A percentile compares a stretch with the other conserved stretches of the same genome.
These are phyloP conservation scores for Phoenix dactylifera DNA, from an alignment of 176 grass and related monocot species.

Conservation along the genomic window DNA sequence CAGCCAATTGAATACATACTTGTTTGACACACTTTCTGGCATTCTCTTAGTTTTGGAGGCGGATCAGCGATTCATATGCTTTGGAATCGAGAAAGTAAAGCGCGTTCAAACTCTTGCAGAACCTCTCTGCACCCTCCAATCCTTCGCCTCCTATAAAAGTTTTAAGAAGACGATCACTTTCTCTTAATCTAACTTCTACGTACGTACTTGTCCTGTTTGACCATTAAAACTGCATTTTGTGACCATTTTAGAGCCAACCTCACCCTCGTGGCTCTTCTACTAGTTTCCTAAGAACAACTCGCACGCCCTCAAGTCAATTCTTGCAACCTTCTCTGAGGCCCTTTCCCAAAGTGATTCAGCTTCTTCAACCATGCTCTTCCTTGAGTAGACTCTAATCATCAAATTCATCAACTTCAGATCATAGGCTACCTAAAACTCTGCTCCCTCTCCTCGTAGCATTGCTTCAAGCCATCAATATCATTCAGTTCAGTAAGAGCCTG, in stretches of 20 bases:
- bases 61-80: conserved; percentile 36
- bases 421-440: conserved; percentile 28
- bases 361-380: conserved; percentile 36
- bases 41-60: conserved; percentile 32
- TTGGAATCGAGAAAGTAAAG: conserved; percentile 34
- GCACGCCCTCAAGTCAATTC: conserved; percentile 37
- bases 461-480: conserved; percentile 38
- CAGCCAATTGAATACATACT: too few relatives aligned
- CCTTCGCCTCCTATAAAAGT: conserved; percentile 54
- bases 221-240: conserved; percentile 27
- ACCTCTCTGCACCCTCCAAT: conserved; percentile 31
- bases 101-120: conserved; percentile 30
- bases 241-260: conserved; percentile 43
- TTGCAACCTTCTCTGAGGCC: conserved; percentile 41
- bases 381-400: conserved; percentile 45
- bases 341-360: conserved; percentile 37
- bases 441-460: conserved; percentile 62
- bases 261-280: conserved; percentile 21
- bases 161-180: conserved; percentile 35
- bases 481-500: conserved; percentile 54
- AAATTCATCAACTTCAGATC: conserved; percentile 47
- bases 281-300: conserved; percentile 51
- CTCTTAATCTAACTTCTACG: conserved; percentile 35
- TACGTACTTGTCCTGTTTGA: conserved; percentile 18
- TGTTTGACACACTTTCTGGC: conserved; percentile 26